Evolutionary conservation across 441 rosid genomes (phyloP).

Genomic region (Croton setiger): DNA sequence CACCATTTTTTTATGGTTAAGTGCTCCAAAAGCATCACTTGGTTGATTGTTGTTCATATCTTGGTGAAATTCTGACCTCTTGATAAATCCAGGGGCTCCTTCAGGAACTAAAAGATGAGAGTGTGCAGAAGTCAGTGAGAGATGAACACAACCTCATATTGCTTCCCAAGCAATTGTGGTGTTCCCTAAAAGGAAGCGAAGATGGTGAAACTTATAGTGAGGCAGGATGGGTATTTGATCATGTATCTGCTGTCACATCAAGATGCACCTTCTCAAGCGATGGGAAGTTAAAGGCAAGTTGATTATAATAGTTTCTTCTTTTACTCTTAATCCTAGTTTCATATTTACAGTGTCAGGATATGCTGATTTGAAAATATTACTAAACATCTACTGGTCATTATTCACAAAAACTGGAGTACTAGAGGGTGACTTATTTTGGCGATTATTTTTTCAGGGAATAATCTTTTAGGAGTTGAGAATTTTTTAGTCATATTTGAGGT

Average conservation of each 20-base stretch:
- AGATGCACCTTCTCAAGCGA: constrained; percentile 53
- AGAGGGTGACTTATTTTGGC: background rate
- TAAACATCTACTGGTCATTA: background rate
- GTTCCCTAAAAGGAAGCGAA: constrained; percentile 44
- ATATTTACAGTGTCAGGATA: background rate
- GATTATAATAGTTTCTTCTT: background rate
- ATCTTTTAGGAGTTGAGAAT: background rate
- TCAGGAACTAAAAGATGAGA: constrained; percentile 45
- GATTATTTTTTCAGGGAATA: background rate
- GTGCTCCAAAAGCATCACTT: background rate
- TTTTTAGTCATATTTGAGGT: background rate
- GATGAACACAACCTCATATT: constrained; percentile 46
- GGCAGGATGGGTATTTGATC: constrained; percentile 66
- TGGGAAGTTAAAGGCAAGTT: constrained; percentile 47
- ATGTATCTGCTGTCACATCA: constrained; percentile 46
- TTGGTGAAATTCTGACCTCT: constrained; percentile 13
- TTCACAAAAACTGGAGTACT: background rate
- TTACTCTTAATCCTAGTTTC: background rate
- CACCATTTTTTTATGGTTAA: too few species aligned
- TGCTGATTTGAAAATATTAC: background rate
- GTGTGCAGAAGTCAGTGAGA: constrained; percentile 38
- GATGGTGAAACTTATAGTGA: constrained; percentile 43
- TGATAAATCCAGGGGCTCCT: constrained; percentile 34
- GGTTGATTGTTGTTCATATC: background rate
- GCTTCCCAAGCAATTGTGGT: constrained; percentile 83